Conservation (phyloP, 176 grass and related monocot species). For the Avena eriantha region DNA sequence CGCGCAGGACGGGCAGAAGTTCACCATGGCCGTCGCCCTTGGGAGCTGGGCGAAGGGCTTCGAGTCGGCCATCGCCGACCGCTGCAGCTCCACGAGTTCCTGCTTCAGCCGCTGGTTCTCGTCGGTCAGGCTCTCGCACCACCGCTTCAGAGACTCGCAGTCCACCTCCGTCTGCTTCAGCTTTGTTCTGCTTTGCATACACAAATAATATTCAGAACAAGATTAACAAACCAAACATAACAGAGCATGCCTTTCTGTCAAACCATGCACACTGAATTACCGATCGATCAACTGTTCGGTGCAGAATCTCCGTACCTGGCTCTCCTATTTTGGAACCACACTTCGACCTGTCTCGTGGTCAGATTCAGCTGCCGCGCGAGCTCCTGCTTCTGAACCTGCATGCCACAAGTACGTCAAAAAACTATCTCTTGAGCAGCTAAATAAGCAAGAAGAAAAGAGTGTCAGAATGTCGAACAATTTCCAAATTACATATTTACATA, state of each 20-base stretch:
- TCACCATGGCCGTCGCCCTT: slow-evolving; percentile 5
- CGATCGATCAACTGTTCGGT: background rate
- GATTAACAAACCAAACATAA: background rate
- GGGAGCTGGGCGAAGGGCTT: slow-evolving; percentile 40
- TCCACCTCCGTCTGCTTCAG: slow-evolving; percentile 82
- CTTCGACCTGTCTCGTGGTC: slow-evolving; percentile 74
- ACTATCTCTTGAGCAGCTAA: background rate
- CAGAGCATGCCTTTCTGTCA: background rate
- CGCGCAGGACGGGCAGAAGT: slow-evolving; percentile 64
- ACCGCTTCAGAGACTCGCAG: slow-evolving; percentile 60
- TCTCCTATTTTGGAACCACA: slow-evolving; percentile 95
- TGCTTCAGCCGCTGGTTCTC: slow-evolving; percentile 75
- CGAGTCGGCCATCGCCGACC: background rate
- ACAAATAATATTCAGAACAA: background rate
- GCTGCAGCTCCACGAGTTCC: slow-evolving; percentile 58
- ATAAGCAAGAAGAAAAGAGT: background rate
- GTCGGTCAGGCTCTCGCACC: slow-evolving; percentile 61
- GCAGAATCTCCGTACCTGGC: slow-evolving; percentile 59
- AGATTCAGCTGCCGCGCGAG: slow-evolving; percentile 69
- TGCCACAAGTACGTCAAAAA: slow-evolving; percentile 3
- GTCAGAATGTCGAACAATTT: no score
- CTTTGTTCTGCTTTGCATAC: slow-evolving; percentile 55
- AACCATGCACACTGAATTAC: background rate
- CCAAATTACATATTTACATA: background rate
- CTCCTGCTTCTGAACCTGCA: slow-evolving; percentile 68